Percentiles rank a stretch among this genome's conserved stretches.
Conservation (phyloP, 352 stramenopile species). For the Phytophthora europaea region DNA sequence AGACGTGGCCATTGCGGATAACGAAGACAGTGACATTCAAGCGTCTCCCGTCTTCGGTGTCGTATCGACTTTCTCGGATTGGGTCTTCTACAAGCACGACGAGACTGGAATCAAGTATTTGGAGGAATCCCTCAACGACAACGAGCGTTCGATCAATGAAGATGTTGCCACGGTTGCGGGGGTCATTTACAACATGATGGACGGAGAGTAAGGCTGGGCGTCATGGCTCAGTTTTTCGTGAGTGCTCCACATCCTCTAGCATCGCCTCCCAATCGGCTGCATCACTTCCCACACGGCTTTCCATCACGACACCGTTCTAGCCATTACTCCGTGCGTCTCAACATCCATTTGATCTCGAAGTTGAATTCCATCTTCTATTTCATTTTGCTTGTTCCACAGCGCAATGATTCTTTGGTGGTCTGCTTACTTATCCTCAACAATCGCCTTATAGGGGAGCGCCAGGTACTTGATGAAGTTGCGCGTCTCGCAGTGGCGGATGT, state of each 20-base stretch:
- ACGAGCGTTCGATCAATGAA: slow-evolving; percentile 8
- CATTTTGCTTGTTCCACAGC: background rate
- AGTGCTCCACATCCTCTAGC: no score
- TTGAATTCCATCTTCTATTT: slow-evolving; percentile 13
- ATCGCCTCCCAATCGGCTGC: background rate
- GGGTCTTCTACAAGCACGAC: slow-evolving; percentile 12
- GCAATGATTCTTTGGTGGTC: background rate
- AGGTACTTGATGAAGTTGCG: slow-evolving; percentile 91
- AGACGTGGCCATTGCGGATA: background rate
- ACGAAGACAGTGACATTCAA: background rate
- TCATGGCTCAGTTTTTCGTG: no score
- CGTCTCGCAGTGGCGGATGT: slow-evolving; percentile 77
- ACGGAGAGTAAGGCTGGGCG: background rate
- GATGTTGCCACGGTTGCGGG: slow-evolving; percentile 7
- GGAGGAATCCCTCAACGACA: slow-evolving; percentile 14
- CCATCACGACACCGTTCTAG: background rate
- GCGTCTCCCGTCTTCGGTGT: slow-evolving; percentile 3
- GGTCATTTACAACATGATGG: slow-evolving; percentile 9
- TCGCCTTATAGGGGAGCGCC: slow-evolving; percentile 76
- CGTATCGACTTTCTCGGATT: slow-evolving; percentile 12
- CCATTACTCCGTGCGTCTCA: background rate
- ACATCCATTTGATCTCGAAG: background rate
- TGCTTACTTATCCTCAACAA: slow-evolving; percentile 45
- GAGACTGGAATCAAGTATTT: slow-evolving; percentile 11
- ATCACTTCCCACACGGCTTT: background rate